Evolutionary conservation across 768 basidiomycete genomes (phyloP), one percentile per base, ranked within the genome.

Genomic region (Boletus rubescentipes): DNA sequence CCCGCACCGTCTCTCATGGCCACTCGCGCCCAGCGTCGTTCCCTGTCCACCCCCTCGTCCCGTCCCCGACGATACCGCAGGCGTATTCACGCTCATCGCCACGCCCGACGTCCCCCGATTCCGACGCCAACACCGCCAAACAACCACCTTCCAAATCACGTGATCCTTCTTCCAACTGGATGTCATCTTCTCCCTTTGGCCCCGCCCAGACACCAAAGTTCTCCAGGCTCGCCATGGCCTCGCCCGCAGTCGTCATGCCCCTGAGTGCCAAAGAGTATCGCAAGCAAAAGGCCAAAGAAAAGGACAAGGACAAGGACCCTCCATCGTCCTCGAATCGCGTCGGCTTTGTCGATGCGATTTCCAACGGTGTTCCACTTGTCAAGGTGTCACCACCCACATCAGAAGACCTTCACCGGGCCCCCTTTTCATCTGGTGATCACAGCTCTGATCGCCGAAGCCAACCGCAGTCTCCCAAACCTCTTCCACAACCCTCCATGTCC

Each of bases 221-320:
- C 44, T 70, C 68, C 1, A 61, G 70, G 40, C 64, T 67, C 16
- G 31, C 68, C 26, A 59, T 71, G 54, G 64, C 67, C 14, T 62
- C 61, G 4, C 58, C 70, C 8, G 49, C 60, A 2, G 62, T 70
- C 29, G 64, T 70, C 34, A 70, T 70, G 68, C 68, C 68, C 0
- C 57, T 70, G 38, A 72, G 62, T 6, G 70, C 63, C 0, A 63
- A 35, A 12, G 64, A 70, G n/a, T 70, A 61, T 31, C 61, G 60
- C 35, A 70, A 61, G 21, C 59, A 42, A 49, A 68, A 61, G 7
- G 36, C 60, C 12, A 57, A 15, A 38, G 60, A 23, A 21, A 56
- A 52, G 16, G 45, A 29, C 31, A 61, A 51, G 26, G 59, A 61
- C 3, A 51, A 49, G 3, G 54, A 58, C 16, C 11, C 36, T 1